phyloP scores from a whole-genome alignment of 805 yeast species.

The Saccharomycopsis fermentans region DNA sequence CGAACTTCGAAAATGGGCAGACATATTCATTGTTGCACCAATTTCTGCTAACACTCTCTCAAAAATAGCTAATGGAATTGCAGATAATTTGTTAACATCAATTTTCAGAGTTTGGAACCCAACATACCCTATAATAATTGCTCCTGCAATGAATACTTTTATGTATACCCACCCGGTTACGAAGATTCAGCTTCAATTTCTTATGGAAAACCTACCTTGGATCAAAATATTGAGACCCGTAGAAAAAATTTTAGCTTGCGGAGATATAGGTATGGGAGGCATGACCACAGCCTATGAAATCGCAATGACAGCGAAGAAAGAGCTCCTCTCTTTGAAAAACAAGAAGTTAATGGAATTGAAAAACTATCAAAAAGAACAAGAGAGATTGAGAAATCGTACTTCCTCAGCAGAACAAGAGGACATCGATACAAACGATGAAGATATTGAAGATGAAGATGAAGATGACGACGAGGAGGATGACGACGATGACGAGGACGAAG shows the following conservation, averaged over 20 bases:
- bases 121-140: constrained; percentile 57
- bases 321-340: constrained; percentile 25
- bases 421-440: constrained; percentile 9
- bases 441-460: constrained; percentile 5
- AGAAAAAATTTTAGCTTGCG: constrained; percentile 69
- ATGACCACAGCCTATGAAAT: constrained; percentile 84
- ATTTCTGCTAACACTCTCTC: constrained; percentile 72
- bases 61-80: constrained; percentile 64
- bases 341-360: constrained; percentile 15
- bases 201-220: constrained; percentile 66
- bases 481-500: constrained; percentile 7
- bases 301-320: constrained; percentile 45
- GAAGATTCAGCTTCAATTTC: constrained; percentile 51
- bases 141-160: constrained; percentile 84
- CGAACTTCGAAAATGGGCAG: constrained; percentile 80
- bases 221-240: constrained; percentile 68
- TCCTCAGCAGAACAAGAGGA: constrained; percentile 20
- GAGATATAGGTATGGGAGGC: constrained; percentile 88
- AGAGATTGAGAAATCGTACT: constrained; percentile 3
- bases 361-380: constrained; percentile 12
- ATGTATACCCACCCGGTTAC: constrained; percentile 76
- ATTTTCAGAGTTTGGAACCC: constrained; percentile 76
- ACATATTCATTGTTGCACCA: constrained; percentile 66
- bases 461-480: constrained; percentile 3
- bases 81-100: constrained; percentile 65